A percentile compares a stretch with the other conserved stretches of the same genome.
Conservation (phyloP, 2,329 filamentous ascomycete species). For the Curvularia verruculosa region DNA sequence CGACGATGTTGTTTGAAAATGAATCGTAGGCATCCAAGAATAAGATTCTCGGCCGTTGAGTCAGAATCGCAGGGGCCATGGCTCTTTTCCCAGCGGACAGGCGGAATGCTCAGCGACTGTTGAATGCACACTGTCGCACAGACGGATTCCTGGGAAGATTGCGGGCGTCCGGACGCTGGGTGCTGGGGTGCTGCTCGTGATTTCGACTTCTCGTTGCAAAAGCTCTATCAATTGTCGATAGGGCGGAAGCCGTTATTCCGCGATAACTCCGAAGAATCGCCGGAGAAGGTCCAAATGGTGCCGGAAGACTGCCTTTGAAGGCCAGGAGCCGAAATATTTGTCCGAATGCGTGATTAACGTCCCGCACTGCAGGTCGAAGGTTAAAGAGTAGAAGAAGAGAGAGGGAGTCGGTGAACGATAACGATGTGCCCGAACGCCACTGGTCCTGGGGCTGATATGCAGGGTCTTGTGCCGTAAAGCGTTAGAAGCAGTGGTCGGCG, state of each 20-base stretch:
- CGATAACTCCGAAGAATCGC: conserved; percentile 18
- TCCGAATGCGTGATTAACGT: not conserved
- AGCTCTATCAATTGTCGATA: conserved; percentile 11
- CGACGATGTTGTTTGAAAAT: conserved; percentile 93
- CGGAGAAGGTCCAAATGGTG: conserved; percentile 9
- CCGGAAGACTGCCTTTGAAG: not conserved
- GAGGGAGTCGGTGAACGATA: conserved; percentile 15
- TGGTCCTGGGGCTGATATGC: conserved; percentile 15
- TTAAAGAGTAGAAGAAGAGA: not conserved
- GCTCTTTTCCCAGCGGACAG: not conserved
- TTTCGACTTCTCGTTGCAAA: conserved; percentile 15
- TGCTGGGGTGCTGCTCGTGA: not conserved
- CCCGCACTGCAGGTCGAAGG: not conserved
- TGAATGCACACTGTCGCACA: not conserved
- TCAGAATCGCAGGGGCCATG: conserved; percentile 40
- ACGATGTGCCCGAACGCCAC: conserved; percentile 13
- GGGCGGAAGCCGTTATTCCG: conserved; percentile 22
- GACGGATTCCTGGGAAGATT: no score
- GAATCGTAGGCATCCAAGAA: conserved; percentile 97
- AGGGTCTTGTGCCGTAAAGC: conserved; percentile 21
- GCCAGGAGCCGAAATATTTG: not conserved
- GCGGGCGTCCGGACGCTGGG: not conserved
- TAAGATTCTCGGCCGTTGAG: conserved; percentile 63
- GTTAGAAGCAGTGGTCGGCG: conserved; percentile 10
- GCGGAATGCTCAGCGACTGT: not conserved